phyloP scores from a whole-genome alignment of 2,329 filamentous ascomycete species.

The Cladosporium sp. region DNA sequence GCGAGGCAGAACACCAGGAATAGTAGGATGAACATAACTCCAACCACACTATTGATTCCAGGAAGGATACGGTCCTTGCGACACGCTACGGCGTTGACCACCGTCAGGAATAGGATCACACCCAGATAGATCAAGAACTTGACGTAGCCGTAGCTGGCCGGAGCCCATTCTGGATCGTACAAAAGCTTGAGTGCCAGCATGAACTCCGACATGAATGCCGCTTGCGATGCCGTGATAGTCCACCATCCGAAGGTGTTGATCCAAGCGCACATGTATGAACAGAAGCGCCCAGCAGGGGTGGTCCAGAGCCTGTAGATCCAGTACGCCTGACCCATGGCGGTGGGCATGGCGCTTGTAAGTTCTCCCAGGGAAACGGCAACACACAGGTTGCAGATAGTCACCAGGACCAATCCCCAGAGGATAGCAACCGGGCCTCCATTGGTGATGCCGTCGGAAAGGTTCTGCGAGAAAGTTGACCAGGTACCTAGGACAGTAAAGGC shows the following conservation, averaged over 20 bases:
- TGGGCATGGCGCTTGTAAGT: conserved; percentile 60
- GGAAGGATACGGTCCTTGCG: conserved; percentile 51
- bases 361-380: conserved; percentile 59
- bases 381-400: conserved; percentile 51
- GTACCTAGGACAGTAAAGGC: conserved; percentile 60
- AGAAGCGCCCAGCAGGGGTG: conserved; percentile 47
- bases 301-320: conserved; percentile 53
- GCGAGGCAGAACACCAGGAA: conserved; percentile 56
- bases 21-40: conserved; percentile 53
- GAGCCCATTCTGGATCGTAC: conserved; percentile 52
- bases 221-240: conserved; percentile 56
- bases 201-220: conserved; percentile 61
- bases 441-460: conserved; percentile 53
- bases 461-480: conserved; percentile 59
- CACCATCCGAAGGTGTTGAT: conserved; percentile 63
- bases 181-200: conserved; percentile 58
- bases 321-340: conserved; percentile 60
- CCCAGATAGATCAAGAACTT: conserved; percentile 58
- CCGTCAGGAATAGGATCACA: conserved; percentile 50
- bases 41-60: conserved; percentile 59
- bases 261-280: conserved; percentile 60
- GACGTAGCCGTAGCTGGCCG: conserved; percentile 51
- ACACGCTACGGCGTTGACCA: conserved; percentile 55
- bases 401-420: conserved; percentile 57
- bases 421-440: conserved; percentile 57